Conservation (phyloP, 2,329 filamentous ascomycete species). For the Tothia fuscella region DNA sequence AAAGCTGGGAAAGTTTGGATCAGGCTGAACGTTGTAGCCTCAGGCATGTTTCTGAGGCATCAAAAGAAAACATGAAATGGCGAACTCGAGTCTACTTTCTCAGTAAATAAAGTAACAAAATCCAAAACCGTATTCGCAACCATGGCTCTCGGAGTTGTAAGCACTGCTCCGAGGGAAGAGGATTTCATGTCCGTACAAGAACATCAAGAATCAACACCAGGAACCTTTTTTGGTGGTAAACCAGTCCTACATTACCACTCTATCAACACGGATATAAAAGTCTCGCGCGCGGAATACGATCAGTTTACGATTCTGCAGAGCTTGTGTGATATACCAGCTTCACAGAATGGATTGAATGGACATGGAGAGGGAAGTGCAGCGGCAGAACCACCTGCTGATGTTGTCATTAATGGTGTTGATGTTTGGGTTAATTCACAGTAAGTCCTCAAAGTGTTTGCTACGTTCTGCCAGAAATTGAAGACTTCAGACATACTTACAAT, state of each 20-base stretch:
- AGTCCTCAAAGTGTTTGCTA: constrained; percentile 5
- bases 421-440: constrained; percentile 38
- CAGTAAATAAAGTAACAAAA: too few relatives aligned
- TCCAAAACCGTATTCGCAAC: too few relatives aligned
- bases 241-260: constrained; percentile 58
- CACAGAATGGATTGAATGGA: constrained; percentile 16
- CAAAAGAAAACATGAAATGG: too few relatives aligned
- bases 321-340: constrained; percentile 37
- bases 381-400: constrained; percentile 3
- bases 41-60: too few relatives aligned
- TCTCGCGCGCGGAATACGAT: constrained; percentile 43
- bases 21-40: too few relatives aligned
- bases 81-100: too few relatives aligned
- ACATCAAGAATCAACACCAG: constrained; percentile 61
- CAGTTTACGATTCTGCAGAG: constrained; percentile 32
- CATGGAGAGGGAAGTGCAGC: neutral
- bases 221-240: constrained; percentile 58
- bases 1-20: too few relatives aligned
- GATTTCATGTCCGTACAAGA: constrained; percentile 52
- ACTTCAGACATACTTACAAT: neutral
- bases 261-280: constrained; percentile 43
- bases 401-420: constrained; percentile 25
- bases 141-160: constrained; percentile 28
- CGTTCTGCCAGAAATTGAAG: neutral
- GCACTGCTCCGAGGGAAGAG: neutral